These are phyloP conservation scores for Solanum neorickii DNA, from an alignment of 257 asterid genomes.

Conservation along the genomic window DNA sequence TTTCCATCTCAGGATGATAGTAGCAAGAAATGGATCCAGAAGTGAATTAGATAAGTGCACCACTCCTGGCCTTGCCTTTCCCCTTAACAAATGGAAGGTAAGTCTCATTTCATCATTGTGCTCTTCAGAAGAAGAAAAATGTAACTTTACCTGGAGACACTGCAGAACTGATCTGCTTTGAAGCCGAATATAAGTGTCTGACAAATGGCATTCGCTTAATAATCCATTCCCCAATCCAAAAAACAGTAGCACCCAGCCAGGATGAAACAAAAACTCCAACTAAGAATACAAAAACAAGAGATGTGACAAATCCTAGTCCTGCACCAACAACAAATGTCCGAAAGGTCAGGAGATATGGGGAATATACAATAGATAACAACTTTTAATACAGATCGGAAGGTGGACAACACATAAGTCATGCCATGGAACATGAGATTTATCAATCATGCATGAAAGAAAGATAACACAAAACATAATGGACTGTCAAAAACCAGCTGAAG, in stretches of 20 bases:
- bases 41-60: not conserved
- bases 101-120: not conserved
- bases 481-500: not conserved
- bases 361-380: not conserved
- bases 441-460: not conserved
- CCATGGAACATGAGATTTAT: not conserved
- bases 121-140: not conserved
- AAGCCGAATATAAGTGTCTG: slow-evolving; percentile 71
- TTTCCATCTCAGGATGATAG: not conserved
- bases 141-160: slow-evolving; percentile 69
- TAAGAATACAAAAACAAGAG: slow-evolving; percentile 63
- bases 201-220: slow-evolving; percentile 89
- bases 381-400: not conserved
- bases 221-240: slow-evolving; percentile 93
- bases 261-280: slow-evolving; percentile 80
- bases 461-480: not conserved
- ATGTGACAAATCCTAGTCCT: slow-evolving; percentile 95
- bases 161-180: slow-evolving; percentile 92
- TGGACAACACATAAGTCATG: not conserved
- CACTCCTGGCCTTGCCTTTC: not conserved
- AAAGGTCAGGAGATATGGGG: not conserved
- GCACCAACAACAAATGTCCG: slow-evolving; percentile 12
- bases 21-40: not conserved
- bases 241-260: slow-evolving; percentile 84
- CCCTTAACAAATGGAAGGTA: not conserved